Conservation (phyloP, 2,329 filamentous ascomycete species). For the Biscogniauxia mediterranea region DNA sequence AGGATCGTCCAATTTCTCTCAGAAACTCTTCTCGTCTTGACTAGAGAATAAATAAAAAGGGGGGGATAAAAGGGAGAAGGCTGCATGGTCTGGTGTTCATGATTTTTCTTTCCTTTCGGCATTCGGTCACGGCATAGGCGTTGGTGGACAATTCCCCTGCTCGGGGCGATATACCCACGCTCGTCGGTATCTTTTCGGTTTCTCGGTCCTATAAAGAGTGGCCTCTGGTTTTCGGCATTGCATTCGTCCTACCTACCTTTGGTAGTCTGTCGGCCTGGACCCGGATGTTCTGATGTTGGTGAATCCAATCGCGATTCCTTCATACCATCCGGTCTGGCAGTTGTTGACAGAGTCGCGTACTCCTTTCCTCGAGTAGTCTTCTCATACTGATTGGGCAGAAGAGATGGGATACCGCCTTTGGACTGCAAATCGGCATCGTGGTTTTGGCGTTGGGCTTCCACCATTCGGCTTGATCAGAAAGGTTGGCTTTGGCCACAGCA, state of each 20-base stretch:
- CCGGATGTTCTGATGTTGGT: no score
- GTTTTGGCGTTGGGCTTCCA: no score
- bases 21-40: background rate
- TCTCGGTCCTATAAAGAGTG: background rate
- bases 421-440: background rate
- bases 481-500: background rate
- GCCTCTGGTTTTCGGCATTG: background rate
- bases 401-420: background rate
- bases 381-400: background rate
- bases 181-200: background rate
- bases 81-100: background rate
- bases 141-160: background rate
- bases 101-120: background rate
- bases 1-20: background rate
- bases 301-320: no score
- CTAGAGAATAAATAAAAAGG: background rate
- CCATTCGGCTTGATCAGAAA: background rate
- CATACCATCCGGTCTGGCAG: background rate
- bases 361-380: background rate
- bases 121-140: background rate
- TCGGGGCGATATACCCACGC: no score
- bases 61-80: background rate
- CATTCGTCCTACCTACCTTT: no score
- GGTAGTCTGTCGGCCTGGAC: no score
- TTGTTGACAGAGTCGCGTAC: background rate